These are phyloP conservation scores for Geranium brycei DNA, from an alignment of 345 rosid genomes.

Conservation along the genomic window DNA sequence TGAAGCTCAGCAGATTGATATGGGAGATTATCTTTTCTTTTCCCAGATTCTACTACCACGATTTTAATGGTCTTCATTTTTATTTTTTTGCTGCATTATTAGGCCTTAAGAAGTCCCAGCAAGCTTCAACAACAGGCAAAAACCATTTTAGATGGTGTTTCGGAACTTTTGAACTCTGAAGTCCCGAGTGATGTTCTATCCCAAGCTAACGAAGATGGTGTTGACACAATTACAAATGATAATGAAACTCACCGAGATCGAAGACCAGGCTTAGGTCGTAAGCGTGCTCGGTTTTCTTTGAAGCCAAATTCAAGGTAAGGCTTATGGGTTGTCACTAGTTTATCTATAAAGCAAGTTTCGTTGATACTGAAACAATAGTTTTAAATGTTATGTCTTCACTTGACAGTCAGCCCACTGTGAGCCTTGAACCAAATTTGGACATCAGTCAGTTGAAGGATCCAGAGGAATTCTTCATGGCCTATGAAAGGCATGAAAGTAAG, in stretches of 20 bases:
- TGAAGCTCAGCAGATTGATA: not conserved
- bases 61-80: not conserved
- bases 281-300: slow-evolving; percentile 59
- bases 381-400: slow-evolving; percentile 9
- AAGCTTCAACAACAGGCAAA: slow-evolving; percentile 50
- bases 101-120: slow-evolving; percentile 38
- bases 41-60: not conserved
- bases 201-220: slow-evolving; percentile 12
- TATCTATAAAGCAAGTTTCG: not conserved
- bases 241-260: slow-evolving; percentile 34
- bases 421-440: slow-evolving; percentile 43
- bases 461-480: slow-evolving; percentile 57
- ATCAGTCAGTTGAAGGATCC: slow-evolving; percentile 46
- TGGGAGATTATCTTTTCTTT: not conserved
- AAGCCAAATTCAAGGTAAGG: slow-evolving; percentile 44
- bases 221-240: slow-evolving; percentile 6
- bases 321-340: slow-evolving; percentile 1
- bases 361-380: not conserved
- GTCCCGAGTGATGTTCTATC: slow-evolving; percentile 9
- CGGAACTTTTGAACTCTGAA: slow-evolving; percentile 16
- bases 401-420: slow-evolving; percentile 40
- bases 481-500: slow-evolving; percentile 53
- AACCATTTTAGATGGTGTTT: slow-evolving; percentile 23
- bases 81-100: slow-evolving; percentile 10
- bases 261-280: slow-evolving; percentile 57